Evolutionary conservation across 2,329 filamentous ascomycete genomes (phyloP), one percentile per base, ranked within the genome.

Genomic region (Aspergillus pseudonomiae): DNA sequence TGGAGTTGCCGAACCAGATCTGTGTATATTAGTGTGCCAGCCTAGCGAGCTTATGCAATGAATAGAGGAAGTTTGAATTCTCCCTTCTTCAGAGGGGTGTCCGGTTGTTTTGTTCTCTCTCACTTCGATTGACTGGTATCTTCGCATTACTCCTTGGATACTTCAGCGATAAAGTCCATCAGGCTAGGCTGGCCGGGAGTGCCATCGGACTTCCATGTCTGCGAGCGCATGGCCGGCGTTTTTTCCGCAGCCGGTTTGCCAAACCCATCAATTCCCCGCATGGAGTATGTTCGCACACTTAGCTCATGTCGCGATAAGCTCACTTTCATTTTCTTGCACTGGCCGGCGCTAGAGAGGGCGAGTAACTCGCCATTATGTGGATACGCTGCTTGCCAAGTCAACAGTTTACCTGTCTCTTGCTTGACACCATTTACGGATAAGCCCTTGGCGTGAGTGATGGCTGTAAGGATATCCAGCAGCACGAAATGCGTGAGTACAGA

Each of bases 381-480:
- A 46, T 74, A 76, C 4, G 70, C 66, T 16, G 72, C 68, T 55
- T 74, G 65, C 76, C 76, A 78, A 2, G 56, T 57, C 46, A 67
- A 9, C 36, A 62, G 62, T 7, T 9, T 28, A 1, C 34, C 50
- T 10, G 43, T 21, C 30, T 39, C 30, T 36, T 50, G 19, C 50
- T 54, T 19, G 21, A 26, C 57, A 10, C 41, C 30, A 5, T 52
- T n/a, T 11, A 12, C 16, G 9, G 48, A 16, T 3, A 21, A 52
- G 26, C 50, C 39, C 12, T 60, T 55, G 14, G 30, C 14, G 3
- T 62, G 56, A 10, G 75, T 67, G 12, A 80, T 74, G 1, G 70
- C 64, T 4, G 73, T 70, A 11, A 78, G 73, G n/a, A 80, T 65
- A 57, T 81, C 78, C 12, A 78, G 67, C n/a, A 79, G 72, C 14